Conservation (phyloP, 179 eudicot species). For the Nepenthes alata region DNA sequence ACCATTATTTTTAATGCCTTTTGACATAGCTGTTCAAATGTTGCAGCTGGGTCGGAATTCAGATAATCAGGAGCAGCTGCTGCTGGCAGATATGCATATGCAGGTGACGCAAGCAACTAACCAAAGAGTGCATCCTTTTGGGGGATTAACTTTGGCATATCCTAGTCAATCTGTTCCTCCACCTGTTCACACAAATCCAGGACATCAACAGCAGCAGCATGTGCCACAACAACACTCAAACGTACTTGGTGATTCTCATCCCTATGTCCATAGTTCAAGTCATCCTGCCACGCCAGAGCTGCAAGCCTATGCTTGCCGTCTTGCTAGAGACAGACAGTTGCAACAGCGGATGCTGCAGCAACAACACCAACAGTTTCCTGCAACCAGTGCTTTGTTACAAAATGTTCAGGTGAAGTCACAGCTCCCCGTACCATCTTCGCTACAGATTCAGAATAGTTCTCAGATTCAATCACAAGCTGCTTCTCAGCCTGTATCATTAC, state of each 20-base stretch:
- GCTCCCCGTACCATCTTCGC: constrained; percentile 37
- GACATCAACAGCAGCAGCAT: constrained; percentile 52
- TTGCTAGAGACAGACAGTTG: constrained; percentile 61
- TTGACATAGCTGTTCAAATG: constrained; percentile 9
- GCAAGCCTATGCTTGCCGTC: constrained; percentile 51
- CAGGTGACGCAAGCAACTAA: constrained; percentile 44
- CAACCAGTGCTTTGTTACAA: constrained; percentile 41
- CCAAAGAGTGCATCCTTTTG: constrained; percentile 44
- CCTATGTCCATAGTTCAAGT: constrained; percentile 30
- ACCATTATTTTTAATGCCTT: not conserved
- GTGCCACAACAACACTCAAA: constrained; percentile 52
- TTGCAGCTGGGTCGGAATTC: constrained; percentile 50
- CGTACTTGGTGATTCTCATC: constrained; percentile 32
- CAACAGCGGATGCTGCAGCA: constrained; percentile 54
- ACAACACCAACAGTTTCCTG: constrained; percentile 37
- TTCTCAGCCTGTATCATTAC: constrained; percentile 39
- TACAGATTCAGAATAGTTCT: constrained; percentile 31
- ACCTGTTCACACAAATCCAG: constrained; percentile 40
- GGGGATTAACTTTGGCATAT: constrained; percentile 38
- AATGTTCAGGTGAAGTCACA: constrained; percentile 46
- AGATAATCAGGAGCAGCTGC: constrained; percentile 64
- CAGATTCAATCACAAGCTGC: constrained; percentile 38
- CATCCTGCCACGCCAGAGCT: constrained; percentile 41
- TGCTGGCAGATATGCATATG: constrained; percentile 53
- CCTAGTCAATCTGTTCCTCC: constrained; percentile 44